phyloP scores from a whole-genome alignment of 2,329 filamentous ascomycete genomes.

The Cytospora schulzeri region DNA sequence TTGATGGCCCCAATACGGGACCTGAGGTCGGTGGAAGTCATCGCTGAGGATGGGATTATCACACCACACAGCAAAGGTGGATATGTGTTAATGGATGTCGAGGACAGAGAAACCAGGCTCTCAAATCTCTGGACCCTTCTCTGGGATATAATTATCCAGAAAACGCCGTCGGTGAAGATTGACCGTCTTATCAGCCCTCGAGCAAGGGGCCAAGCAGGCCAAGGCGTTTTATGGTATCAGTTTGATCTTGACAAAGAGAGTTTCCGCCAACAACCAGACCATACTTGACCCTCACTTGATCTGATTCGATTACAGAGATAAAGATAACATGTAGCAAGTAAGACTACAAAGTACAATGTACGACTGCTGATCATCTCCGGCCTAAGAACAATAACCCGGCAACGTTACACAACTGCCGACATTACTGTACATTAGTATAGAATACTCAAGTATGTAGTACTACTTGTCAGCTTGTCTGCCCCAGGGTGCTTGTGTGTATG shows the following conservation, averaged over 20 bases:
- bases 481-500: no score
- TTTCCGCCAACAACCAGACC: no score
- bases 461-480: no score
- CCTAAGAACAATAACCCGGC: not conserved
- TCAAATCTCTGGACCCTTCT: not conserved
- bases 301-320: not conserved
- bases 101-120: not conserved
- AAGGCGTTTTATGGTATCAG: not conserved
- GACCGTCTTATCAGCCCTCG: not conserved
- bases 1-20: constrained; percentile 11
- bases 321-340: not conserved
- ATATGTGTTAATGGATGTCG: no score
- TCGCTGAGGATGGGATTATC: not conserved
- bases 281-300: no score
- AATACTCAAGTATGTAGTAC: not conserved
- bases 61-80: not conserved
- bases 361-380: not conserved
- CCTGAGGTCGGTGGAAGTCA: not conserved
- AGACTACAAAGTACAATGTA: no score
- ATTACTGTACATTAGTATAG: not conserved
- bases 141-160: not conserved
- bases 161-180: not conserved
- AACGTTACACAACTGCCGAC: not conserved
- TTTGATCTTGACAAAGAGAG: not conserved
- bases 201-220: not conserved